phyloP scores from a whole-genome alignment of 2,329 filamentous ascomycete genomes.

The Penicillium glabrum region DNA sequence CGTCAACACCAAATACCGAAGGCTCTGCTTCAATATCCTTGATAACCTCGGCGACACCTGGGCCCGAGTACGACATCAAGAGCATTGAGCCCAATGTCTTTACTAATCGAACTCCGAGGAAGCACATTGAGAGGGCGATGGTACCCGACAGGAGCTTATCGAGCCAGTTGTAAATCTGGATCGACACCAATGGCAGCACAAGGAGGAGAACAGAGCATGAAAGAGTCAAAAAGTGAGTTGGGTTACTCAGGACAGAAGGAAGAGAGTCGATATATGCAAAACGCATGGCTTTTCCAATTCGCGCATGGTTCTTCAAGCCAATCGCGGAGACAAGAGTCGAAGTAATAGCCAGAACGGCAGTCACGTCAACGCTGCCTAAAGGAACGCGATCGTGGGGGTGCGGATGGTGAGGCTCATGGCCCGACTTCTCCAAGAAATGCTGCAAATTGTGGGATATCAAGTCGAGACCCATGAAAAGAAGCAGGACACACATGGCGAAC shows the following conservation, averaged over 20 bases:
- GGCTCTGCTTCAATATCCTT: slow-evolving; percentile 81
- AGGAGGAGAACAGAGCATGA: slow-evolving; percentile 80
- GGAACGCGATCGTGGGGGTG: slow-evolving; percentile 67
- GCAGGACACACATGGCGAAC: slow-evolving; percentile 91
- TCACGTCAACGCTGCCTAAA: slow-evolving; percentile 75
- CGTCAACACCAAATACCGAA: slow-evolving; percentile 73
- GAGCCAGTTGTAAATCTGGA: slow-evolving; percentile 78
- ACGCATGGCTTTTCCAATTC: slow-evolving; percentile 88
- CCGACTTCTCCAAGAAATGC: slow-evolving; percentile 79
- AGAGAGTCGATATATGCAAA: slow-evolving; percentile 79
- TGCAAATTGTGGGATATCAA: slow-evolving; percentile 91
- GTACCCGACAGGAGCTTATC: slow-evolving; percentile 78
- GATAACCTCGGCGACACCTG: slow-evolving; percentile 70
- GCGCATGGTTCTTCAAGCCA: slow-evolving; percentile 81
- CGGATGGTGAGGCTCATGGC: slow-evolving; percentile 71
- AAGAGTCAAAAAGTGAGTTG: slow-evolving; percentile 90
- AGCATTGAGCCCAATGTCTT: slow-evolving; percentile 89
- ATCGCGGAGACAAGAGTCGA: slow-evolving; percentile 86
- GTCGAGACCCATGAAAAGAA: slow-evolving; percentile 97
- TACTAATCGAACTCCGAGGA: slow-evolving; percentile 78
- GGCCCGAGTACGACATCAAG: slow-evolving; percentile 78
- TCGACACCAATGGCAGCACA: slow-evolving; percentile 75
- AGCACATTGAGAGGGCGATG: slow-evolving; percentile 86
- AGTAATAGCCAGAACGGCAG: slow-evolving; percentile 75
- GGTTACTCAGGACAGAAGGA: slow-evolving; percentile 86